A percentile compares a stretch with the other conserved stretches of the same genome.
phyloP scores from a whole-genome alignment of 2,329 filamentous ascomycete genomes.

The Trichoderma arundinaceum region DNA sequence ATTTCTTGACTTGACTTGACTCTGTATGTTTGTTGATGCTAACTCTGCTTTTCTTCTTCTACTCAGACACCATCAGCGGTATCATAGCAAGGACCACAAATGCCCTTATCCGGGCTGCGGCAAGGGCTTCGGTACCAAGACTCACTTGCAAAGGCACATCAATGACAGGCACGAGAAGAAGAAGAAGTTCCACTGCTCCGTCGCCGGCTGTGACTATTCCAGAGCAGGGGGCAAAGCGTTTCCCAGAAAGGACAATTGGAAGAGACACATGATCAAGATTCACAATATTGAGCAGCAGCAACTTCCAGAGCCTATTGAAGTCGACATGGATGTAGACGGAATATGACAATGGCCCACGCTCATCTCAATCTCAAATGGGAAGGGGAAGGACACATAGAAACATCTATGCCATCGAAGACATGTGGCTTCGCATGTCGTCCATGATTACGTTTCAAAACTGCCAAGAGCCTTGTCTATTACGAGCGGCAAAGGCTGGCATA shows the following conservation, averaged over 20 bases:
- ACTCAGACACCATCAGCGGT: conserved; percentile 62
- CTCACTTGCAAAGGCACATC: conserved; percentile 65
- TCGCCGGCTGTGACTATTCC: conserved; percentile 62
- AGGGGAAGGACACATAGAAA: neutral
- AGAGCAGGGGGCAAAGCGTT: conserved; percentile 62
- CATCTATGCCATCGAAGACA: neutral
- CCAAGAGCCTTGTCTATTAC: neutral
- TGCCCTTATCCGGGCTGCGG: conserved; percentile 59
- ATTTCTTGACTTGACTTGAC: neutral
- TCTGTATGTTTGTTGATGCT: neutral
- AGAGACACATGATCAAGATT: conserved; percentile 66
- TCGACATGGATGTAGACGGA: conserved; percentile 46
- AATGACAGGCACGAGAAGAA: conserved; percentile 67
- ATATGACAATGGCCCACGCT: conserved; percentile 7
- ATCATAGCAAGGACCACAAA: conserved; percentile 65
- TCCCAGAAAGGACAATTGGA: conserved; percentile 67
- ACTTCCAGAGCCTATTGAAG: conserved; percentile 51
- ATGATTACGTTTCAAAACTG: neutral
- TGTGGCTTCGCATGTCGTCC: neutral
- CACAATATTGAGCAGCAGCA: conserved; percentile 52
- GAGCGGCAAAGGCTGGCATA: neutral
- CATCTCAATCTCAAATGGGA: neutral
- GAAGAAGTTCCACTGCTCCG: conserved; percentile 64
- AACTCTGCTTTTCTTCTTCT: neutral
- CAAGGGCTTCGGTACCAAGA: conserved; percentile 66